Percentiles rank a stretch among this genome's conserved stretches.
These are phyloP conservation scores for Beauveria caledonica DNA, from an alignment of 2,329 filamentous ascomycete genomes.

Conservation along the genomic window DNA sequence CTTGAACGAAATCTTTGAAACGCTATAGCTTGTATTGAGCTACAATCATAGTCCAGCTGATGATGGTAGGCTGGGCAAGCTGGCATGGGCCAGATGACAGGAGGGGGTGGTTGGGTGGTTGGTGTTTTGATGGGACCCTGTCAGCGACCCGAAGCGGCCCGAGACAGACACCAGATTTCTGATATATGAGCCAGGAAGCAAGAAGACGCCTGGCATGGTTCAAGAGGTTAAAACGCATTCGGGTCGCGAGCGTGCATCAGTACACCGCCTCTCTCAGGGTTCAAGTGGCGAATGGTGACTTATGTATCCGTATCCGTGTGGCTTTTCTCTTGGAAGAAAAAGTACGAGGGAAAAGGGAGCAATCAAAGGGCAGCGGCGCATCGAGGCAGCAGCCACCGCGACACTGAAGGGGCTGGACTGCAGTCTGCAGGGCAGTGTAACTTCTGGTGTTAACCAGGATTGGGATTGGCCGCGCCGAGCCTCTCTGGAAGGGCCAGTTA, in stretches of 20 bases:
- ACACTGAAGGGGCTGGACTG: background rate
- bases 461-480: background rate
- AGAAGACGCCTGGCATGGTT: background rate
- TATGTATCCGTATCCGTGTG: background rate
- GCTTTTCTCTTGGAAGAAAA: background rate
- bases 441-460: background rate
- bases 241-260: background rate
- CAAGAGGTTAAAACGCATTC: too few species aligned
- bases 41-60: background rate
- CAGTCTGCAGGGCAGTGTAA: background rate
- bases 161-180: background rate
- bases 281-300: background rate
- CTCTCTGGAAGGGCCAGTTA: background rate
- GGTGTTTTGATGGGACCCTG: background rate
- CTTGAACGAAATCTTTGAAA: too few species aligned
- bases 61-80: background rate
- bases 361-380: conserved; percentile 1
- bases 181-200: background rate
- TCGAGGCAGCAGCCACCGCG: background rate
- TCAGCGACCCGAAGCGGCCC: background rate
- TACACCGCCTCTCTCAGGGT: conserved; percentile 1
- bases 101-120: background rate
- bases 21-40: background rate
- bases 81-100: background rate
- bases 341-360: background rate